Conservation (phyloP, 306 rosid genomes). For the Gynostemma pentaphyllum region DNA sequence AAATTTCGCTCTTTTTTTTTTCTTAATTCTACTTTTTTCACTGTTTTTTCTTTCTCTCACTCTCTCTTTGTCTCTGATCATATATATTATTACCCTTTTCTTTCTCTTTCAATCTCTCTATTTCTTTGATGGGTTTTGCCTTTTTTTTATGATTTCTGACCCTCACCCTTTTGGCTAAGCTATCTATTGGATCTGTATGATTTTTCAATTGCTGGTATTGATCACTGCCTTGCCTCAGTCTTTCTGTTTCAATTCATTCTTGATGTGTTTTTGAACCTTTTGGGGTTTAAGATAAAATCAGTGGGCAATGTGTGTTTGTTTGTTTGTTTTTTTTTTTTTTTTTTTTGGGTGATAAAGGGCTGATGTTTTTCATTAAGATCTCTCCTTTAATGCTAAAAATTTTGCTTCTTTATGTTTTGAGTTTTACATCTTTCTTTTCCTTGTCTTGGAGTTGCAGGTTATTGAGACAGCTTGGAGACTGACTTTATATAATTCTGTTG, state of each 20-base stretch:
- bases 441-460: slow-evolving; percentile 9
- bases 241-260: background rate
- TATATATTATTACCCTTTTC: slow-evolving; percentile 5
- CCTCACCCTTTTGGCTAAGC: slow-evolving; percentile 3
- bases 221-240: background rate
- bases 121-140: background rate
- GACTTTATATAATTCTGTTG: background rate
- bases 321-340: background rate
- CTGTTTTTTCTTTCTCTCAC: background rate
- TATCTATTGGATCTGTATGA: background rate
- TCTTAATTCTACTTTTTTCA: background rate
- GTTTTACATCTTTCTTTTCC: slow-evolving; percentile 2
- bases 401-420: background rate
- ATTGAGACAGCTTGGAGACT: slow-evolving; percentile 3
- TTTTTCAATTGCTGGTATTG: slow-evolving; percentile 2
- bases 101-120: background rate
- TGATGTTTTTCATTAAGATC: slow-evolving; percentile 6
- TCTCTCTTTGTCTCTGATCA: background rate
- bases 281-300: background rate
- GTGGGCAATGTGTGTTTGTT: background rate
- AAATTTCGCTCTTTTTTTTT: background rate
- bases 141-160: background rate
- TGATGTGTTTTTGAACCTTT: background rate
- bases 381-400: background rate
- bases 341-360: background rate